Evolutionary conservation across 2,329 filamentous ascomycete species (phyloP), one percentile per base, ranked within the genome.

Genomic region (Dactylonectria estremocensis): DNA sequence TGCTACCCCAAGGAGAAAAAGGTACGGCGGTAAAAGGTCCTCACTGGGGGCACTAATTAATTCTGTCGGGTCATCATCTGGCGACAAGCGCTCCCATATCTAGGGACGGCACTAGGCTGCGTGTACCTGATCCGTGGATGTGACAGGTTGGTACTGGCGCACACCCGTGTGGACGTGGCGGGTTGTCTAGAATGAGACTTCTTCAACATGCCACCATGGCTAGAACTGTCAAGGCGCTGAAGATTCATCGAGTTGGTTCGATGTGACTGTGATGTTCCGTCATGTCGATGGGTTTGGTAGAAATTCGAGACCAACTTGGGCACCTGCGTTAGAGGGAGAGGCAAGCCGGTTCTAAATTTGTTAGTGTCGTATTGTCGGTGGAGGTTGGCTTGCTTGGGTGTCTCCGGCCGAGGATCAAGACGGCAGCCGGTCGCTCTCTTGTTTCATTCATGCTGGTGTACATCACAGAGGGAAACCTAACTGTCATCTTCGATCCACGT

Each of bases 11-110:
- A 65, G 66, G 40, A 71, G 56, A 46, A 67, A 67, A 67, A 67
- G 58, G 64, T 65, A 54, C 70, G 66, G 69, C 56, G 46, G 61
- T 70, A 67, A 71, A 68, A 61, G 52, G 46, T 43, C 55, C 48
- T 49, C 22, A 28, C 52, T 64, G 43, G 43, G 64, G 62, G 57
- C 55, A 54, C 66, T 59, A 66, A 46, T 61, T 33, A 54, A 50
- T 50, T 28, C 56, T 46, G 49, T 64, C 58, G 62, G 55, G 61
- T 71, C 67, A 68, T 40, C 68, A 59, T 55, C 63, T 68, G 56
- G 66, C 69, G 67, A 64, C 62, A 68, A 73, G 65, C 64, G 68
- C 61, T 64, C 50, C 40, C 53, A 50, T 55, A 5, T n/a, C 11
- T 55, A 57, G 63, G 24, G 58, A 62, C 48, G 14, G 58, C 53